Evolutionary conservation across 352 stramenopile genomes (phyloP).

Genomic region (Globisporangium camurandrum): DNA sequence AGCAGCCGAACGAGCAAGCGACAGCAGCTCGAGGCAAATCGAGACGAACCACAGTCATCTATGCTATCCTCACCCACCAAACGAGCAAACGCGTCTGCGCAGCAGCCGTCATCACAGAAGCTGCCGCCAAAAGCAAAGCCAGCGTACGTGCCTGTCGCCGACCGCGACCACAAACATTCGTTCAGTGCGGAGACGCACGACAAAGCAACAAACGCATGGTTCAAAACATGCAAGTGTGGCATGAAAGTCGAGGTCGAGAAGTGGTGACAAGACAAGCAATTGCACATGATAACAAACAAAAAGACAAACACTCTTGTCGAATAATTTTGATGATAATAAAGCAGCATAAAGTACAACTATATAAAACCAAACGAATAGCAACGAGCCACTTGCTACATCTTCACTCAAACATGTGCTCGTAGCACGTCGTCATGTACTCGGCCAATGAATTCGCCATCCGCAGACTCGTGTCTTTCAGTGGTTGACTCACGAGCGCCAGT

Average conservation of each 20-base stretch:
- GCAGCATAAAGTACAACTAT: neutral
- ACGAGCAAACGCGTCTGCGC: neutral
- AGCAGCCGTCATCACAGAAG: neutral
- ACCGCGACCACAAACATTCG: slow-evolving; percentile 55
- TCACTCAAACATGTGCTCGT: slow-evolving; percentile 51
- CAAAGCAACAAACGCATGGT: slow-evolving; percentile 26
- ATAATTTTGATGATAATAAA: neutral
- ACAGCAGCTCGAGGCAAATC: neutral
- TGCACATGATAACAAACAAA: neutral
- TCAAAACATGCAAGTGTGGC: slow-evolving; percentile 47
- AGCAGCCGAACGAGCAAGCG: neutral
- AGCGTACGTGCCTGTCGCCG: slow-evolving; percentile 27
- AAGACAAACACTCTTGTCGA: neutral
- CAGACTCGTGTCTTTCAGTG: slow-evolving; percentile 24
- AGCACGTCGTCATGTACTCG: slow-evolving; percentile 57
- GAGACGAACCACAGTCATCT: neutral
- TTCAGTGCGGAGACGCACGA: slow-evolving; percentile 37
- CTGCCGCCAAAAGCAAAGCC: neutral
- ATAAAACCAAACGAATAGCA: neutral
- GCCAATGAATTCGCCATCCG: slow-evolving; percentile 36
- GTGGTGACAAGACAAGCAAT: slow-evolving; percentile 48
- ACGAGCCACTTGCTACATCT: neutral
- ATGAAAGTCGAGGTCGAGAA: slow-evolving; percentile 70
- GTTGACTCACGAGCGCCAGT: slow-evolving; percentile 2
- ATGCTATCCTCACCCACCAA: slow-evolving; percentile 11